These are phyloP conservation scores for Notholithocarpus densiflorus DNA, from an alignment of 306 rosid genomes.

Conservation along the genomic window DNA sequence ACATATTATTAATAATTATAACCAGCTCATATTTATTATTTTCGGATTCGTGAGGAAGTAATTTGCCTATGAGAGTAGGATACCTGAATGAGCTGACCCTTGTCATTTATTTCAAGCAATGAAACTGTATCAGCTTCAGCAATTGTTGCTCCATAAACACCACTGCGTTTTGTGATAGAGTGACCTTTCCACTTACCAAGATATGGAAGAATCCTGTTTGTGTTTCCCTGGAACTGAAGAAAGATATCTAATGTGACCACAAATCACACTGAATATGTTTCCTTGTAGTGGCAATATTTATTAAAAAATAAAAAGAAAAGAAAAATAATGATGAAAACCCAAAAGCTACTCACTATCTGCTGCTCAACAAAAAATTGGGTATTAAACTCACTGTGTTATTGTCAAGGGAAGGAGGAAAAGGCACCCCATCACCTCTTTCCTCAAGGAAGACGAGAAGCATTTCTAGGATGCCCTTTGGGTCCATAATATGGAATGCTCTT, in stretches of 20 bases:
- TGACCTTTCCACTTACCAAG: constrained; percentile 93
- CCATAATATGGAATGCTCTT: constrained; percentile 90
- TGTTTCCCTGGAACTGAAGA: constrained; percentile 25
- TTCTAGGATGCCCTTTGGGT: constrained; percentile 79
- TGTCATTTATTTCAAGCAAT: constrained; percentile 57
- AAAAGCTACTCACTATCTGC: neutral
- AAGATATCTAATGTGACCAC: neutral
- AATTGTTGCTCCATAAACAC: constrained; percentile 90
- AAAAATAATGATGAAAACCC: neutral
- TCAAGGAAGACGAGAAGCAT: constrained; percentile 86
- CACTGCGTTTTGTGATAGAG: constrained; percentile 84
- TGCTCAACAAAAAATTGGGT: neutral
- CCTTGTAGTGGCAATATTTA: constrained; percentile 25
- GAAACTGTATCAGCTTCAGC: constrained; percentile 65
- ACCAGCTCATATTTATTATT: neutral
- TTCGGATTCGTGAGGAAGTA: neutral
- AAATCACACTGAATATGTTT: neutral
- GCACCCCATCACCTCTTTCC: constrained; percentile 60
- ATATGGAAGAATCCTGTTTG: constrained; percentile 63
- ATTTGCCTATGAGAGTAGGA: constrained; percentile 14
- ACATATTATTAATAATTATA: neutral
- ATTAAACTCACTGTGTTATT: constrained; percentile 37
- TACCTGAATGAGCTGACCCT: constrained; percentile 85
- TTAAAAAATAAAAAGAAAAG: neutral
- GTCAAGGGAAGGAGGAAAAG: constrained; percentile 43